A percentile compares a stretch with the other conserved stretches of the same genome.
phyloP scores from a whole-genome alignment of 257 asterid species.

The Salvia splendens region DNA sequence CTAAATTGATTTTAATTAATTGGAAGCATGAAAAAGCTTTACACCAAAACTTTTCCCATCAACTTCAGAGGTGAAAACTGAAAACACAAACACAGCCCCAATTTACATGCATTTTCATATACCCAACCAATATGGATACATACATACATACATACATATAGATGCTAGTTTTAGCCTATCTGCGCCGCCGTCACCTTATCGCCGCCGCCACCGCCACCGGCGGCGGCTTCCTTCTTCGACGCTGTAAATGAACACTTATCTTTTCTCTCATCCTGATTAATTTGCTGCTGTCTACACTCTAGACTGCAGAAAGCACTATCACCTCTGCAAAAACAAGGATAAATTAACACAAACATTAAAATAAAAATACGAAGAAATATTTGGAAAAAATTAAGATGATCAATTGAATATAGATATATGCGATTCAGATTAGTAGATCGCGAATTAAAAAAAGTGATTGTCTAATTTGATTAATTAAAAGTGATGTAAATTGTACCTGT shows the following conservation, averaged over 20 bases:
- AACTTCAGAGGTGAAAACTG: constrained; percentile 33
- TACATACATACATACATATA: constrained; percentile 18
- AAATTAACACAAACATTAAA: background rate
- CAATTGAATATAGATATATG: background rate
- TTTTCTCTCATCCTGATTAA: constrained; percentile 67
- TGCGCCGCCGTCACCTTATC: constrained; percentile 52
- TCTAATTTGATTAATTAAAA: background rate
- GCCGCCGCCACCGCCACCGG: constrained; percentile 35
- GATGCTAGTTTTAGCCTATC: constrained; percentile 16
- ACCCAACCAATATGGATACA: constrained; percentile 20
- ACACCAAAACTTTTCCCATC: constrained; percentile 37
- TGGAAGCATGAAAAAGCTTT: constrained; percentile 22
- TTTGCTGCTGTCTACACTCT: constrained; percentile 80
- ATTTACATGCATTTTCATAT: constrained; percentile 28
- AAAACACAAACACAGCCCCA: constrained; percentile 28
- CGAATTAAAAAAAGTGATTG: background rate
- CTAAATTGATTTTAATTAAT: background rate
- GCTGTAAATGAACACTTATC: constrained; percentile 53
- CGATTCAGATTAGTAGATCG: background rate
- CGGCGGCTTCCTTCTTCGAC: constrained; percentile 44
- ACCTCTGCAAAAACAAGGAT: constrained; percentile 48
- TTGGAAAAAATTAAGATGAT: background rate
- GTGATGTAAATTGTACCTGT: constrained; percentile 46
- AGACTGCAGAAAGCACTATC: constrained; percentile 92
- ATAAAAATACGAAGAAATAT: background rate